Base-by-base conservation (phyloP, 805 yeast genomes). In the Yamadazyma phyllophila region DNA sequence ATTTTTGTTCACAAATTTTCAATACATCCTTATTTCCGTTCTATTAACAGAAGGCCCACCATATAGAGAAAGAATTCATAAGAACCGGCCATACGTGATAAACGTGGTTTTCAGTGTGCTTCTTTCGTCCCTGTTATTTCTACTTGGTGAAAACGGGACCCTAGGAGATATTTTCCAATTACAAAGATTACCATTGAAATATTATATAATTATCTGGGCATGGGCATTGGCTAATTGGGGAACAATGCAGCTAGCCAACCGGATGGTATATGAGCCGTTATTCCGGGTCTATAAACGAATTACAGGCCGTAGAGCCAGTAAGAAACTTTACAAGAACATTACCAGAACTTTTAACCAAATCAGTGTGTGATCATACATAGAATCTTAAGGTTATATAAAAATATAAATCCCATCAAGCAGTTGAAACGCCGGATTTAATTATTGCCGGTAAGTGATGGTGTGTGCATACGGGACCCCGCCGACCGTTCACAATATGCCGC, bases 1-100 rank as follows among this genome's bases (percentile, higher is more conserved):
- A 47, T 94, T 94, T 63, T 77, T 82, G 39, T 82, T 78, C 56
- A 78, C 96, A 3, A 88, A 90, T 58, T 86, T 87, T 70, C 98
- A 94, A 69, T 94, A 94, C 63, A 85, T 95, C 40, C 67, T 89
- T 46, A 77, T 82, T 44, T 97, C 97, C 0, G 67, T 88, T 26
- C 80, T 90, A n/a, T 70, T 94, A 48, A 86, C 96, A 14, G 87
- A 80, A 10, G 99, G 99, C 0, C 91, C 94, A 7, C 99, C 99
- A 15, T 94, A 89, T 63, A 76, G 99, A 46, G 85, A 88, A 58
- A 83, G 91, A 1, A 78, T 84, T 54, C 63, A 67, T 24, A 73
- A 81, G 50, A 94, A 85, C 56, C 41, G 52, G 9, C 96, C 96
- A 6, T 92, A 90, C 60, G 69, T 94, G 42, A 34, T 71, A 1